These are phyloP conservation scores for Hypoxylon intermedium DNA, from an alignment of 495 filamentous ascomycete genomes.

Conservation along the genomic window DNA sequence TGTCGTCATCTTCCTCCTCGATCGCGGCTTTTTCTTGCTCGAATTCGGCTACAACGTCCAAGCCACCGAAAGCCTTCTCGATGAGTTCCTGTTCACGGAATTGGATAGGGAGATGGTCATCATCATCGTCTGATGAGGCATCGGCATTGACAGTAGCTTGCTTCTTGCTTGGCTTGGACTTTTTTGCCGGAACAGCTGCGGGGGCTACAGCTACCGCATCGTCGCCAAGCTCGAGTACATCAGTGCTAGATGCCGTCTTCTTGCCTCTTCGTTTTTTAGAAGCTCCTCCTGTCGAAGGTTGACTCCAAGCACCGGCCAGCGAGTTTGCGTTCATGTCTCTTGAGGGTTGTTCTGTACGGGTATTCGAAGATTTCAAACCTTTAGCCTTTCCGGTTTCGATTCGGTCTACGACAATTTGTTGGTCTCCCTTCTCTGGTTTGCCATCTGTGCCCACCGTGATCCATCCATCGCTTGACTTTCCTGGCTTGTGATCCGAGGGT, in stretches of 20 bases:
- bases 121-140: constrained; percentile 64
- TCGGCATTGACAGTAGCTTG: constrained; percentile 37
- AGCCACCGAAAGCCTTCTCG: constrained; percentile 84
- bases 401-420: constrained; percentile 32
- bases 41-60: constrained; percentile 87
- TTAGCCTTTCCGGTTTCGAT: constrained; percentile 10
- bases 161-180: constrained; percentile 36
- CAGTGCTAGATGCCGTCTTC: constrained; percentile 29
- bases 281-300: constrained; percentile 23
- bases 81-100: constrained; percentile 82
- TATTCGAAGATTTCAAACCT: constrained; percentile 39
- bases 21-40: constrained; percentile 77
- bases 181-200: constrained; percentile 24
- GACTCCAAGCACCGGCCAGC: constrained; percentile 41
- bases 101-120: constrained; percentile 64
- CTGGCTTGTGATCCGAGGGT: constrained; percentile 45
- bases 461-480: constrained; percentile 20
- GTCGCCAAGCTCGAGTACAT: constrained; percentile 36
- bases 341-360: neutral
- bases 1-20: constrained; percentile 80
- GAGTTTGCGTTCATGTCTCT: constrained; percentile 27
- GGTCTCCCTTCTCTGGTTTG: constrained; percentile 34
- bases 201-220: constrained; percentile 41
- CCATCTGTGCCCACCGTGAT: constrained; percentile 39
- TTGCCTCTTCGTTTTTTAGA: constrained; percentile 40